A percentile compares a stretch with the other conserved stretches of the same genome.
phyloP scores from a whole-genome alignment of 2,329 filamentous ascomycete species.

The Pseudogymnoascus sp. region DNA sequence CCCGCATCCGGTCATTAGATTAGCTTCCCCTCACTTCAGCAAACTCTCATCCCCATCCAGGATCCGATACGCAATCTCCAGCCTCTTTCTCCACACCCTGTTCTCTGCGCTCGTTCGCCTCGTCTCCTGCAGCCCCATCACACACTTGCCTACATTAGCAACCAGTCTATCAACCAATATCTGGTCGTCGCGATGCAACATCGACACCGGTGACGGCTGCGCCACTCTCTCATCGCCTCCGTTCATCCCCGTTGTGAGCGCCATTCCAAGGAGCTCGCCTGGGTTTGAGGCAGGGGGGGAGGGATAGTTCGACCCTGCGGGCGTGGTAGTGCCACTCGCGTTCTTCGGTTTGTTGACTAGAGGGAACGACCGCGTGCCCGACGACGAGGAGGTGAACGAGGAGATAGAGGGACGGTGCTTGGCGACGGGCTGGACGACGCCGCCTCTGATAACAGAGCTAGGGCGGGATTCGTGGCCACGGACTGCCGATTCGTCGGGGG shows the following conservation, averaged over 20 bases:
- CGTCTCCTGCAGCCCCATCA: slow-evolving; percentile 48
- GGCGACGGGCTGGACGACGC: slow-evolving; percentile 1
- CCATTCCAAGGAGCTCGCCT: background rate
- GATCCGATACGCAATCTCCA: slow-evolving; percentile 66
- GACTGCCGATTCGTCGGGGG: background rate
- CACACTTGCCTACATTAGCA: slow-evolving; percentile 50
- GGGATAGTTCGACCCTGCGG: background rate
- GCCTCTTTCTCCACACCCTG: slow-evolving; percentile 57
- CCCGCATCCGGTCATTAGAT: background rate
- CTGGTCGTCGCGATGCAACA: slow-evolving; percentile 44
- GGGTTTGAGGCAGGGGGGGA: background rate
- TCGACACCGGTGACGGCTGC: slow-evolving; percentile 24
- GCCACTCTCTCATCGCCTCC: slow-evolving; percentile 5
- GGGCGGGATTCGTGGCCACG: background rate
- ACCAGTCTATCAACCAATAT: slow-evolving; percentile 52
- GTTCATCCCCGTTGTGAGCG: slow-evolving; percentile 11
- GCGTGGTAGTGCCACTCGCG: background rate
- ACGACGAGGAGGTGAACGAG: slow-evolving; percentile 37
- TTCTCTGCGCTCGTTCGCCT: slow-evolving; percentile 48
- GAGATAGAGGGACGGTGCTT: slow-evolving; percentile 48
- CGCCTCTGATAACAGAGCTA: background rate
- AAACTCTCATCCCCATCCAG: slow-evolving; percentile 58
- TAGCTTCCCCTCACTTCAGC: slow-evolving; percentile 1
- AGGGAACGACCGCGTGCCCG: slow-evolving; percentile 52
- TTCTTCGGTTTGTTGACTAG: slow-evolving; percentile 44